Conservation (phyloP, 2,329 filamentous ascomycete species). For the Diatrype stigma region DNA sequence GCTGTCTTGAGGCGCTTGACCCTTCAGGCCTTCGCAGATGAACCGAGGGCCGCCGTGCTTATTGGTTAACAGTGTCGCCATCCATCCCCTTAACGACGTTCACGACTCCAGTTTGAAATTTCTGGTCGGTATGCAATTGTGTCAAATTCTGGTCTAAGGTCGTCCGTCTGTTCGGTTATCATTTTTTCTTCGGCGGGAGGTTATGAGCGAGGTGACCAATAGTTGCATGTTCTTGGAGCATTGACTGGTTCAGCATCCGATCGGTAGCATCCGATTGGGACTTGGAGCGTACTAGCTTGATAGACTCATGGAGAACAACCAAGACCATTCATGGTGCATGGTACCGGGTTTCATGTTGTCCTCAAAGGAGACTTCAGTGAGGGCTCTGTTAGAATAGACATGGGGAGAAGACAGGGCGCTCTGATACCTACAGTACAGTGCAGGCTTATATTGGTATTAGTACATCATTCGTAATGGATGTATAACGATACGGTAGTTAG, state of each 20-base stretch:
- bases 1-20: slow-evolving; percentile 10
- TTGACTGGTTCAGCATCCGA: neutral
- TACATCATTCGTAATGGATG: neutral
- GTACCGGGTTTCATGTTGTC: neutral
- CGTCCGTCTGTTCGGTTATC: neutral
- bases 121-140: too few species aligned
- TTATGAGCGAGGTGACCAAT: neutral
- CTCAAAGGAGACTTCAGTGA: neutral
- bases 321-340: neutral
- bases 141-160: neutral
- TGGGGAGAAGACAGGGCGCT: neutral
- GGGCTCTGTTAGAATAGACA: neutral
- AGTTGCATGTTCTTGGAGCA: neutral
- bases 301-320: neutral
- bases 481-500: neutral
- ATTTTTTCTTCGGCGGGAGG: neutral
- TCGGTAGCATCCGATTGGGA: neutral
- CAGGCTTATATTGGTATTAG: neutral
- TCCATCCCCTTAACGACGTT: neutral
- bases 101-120: too few species aligned
- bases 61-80: too few species aligned
- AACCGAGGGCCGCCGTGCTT: too few species aligned
- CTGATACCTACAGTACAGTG: neutral
- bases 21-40: neutral
- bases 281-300: neutral